Evolutionary conservation across 768 basidiomycete species (phyloP), one percentile per base, ranked within the genome.

Genomic region (Phaffia australis): DNA sequence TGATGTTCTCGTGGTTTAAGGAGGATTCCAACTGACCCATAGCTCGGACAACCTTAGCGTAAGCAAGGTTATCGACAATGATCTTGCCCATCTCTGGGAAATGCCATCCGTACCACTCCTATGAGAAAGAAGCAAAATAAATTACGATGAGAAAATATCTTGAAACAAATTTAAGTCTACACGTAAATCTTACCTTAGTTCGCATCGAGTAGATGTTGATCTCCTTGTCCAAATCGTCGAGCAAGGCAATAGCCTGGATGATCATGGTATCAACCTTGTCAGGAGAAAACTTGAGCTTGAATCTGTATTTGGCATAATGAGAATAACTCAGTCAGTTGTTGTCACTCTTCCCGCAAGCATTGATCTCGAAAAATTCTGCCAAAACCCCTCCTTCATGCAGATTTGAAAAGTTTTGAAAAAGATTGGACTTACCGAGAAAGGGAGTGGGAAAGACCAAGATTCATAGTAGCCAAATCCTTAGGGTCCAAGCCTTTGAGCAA

Each of bases 91-190:
- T 89, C 78, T 99, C 95, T 5, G 95, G 95, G 83, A 99, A 99
- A 80, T 99, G 95, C 95, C 95, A 99, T 48, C 95, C 95, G 73
- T 99, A 99, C 95, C 95, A 99, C 83, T 99, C 95, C 94, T 95
- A 72, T n/a, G 51, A 32, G 58, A 15, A 32, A 42, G 21, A 29
- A 18, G 35, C 5, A 21, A 66, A 21, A n/a, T 60, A 30, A 42
- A 25, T 19, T 9, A 30, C 5, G 35, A 42, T 55, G 16, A 27
- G 69, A 42, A 60, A 68, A 21, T 46, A 27, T 46, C 30, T 42
- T 23, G 7, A 42, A 29, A 35, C n/a, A 42, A 29, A 29, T 52
- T 19, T 56, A 29, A 54, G 3, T 46, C 65, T n/a, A 4, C 16
- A 5, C 8, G 16, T 4, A 54, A 27, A n/a, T 54, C 52, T 46